Evolutionary conservation across 2,329 filamentous ascomycete genomes (phyloP), one percentile per base, ranked within the genome.

Genomic region (Ceratocystis smalleyi): DNA sequence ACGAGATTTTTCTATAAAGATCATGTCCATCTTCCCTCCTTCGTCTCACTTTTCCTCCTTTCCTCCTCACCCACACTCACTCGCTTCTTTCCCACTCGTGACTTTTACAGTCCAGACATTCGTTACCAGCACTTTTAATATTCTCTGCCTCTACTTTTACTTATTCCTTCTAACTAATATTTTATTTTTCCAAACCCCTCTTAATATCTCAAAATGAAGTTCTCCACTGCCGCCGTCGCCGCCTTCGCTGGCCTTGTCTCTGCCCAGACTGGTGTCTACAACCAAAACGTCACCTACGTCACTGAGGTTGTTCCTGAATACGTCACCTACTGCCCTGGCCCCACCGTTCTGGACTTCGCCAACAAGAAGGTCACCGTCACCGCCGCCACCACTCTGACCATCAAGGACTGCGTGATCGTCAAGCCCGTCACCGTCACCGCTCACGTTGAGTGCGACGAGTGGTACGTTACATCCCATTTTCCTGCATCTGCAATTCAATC

Each of bases 291-390:
- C 69, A 78, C 76, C 73, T 82, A 81, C 75, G 79, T 79, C 75
- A 89, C 85, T 69, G 82, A 86, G 79, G 77, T 83, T 69, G 81
- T 89, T 68, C 84, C 83, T 66, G 75, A 77, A 66, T 82, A 82
- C 78, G 84, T 81, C 76, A 90, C 86, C 72, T 88, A 80, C 83
- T 90, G 87, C 83, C 85, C 87, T 24, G 78, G 72, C 69, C 74
- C 86, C 69, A 89, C 86, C 70, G 74, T 77, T 70, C 75, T 89
- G 75, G 81, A 80, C 71, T 78, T 86, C 77, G 81, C 79, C 73
- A 77, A 75, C 75, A 78, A 80, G 74, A 88, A 85, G 76, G 88
- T 87, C 80, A 86, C 81, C 70, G 78, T 89, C 75, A 84, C 84
- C 69, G 77, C 80, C 76, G 75, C 85, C 73, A 85, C 83, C 73